Evolutionary conservation across 805 yeast species (phyloP).

Genomic region (Clavispora santaluciae): DNA sequence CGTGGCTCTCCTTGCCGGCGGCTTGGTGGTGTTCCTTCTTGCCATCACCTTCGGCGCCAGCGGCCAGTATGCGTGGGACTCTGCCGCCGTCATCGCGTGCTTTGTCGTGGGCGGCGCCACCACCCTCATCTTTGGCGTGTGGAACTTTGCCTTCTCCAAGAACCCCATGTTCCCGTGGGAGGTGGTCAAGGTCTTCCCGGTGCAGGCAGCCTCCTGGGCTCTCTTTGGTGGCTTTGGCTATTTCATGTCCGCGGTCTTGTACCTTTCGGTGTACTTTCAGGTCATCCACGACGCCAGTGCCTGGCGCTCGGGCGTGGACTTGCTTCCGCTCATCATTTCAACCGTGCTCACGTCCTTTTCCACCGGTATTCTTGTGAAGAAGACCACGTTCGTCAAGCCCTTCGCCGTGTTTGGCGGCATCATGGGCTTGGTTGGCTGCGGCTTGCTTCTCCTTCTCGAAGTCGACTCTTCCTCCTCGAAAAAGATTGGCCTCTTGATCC

Average conservation of each 20-base stretch:
- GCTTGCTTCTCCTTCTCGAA: constrained; percentile 38
- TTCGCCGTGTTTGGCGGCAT: constrained; percentile 31
- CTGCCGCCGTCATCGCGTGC: constrained; percentile 21
- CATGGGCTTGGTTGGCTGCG: constrained; percentile 40
- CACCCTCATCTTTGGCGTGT: constrained; percentile 13
- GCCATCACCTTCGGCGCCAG: constrained; percentile 22
- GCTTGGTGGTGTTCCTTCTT: constrained; percentile 20
- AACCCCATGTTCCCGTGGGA: constrained; percentile 17
- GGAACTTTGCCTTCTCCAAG: constrained; percentile 16
- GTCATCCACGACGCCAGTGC: constrained; percentile 38
- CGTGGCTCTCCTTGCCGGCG: constrained; percentile 15
- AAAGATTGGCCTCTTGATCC: constrained; percentile 43
- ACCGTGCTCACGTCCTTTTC: constrained; percentile 32
- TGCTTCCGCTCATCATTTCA: constrained; percentile 40
- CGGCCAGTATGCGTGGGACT: constrained; percentile 17
- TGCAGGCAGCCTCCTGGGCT: constrained; percentile 12
- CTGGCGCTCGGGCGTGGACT: constrained; percentile 41
- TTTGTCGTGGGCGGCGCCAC: constrained; percentile 20
- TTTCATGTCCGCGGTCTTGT: constrained; percentile 20
- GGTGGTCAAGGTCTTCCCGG: constrained; percentile 11
- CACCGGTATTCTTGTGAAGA: constrained; percentile 36
- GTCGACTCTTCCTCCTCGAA: constrained; percentile 30
- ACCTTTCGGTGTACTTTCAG: constrained; percentile 46
- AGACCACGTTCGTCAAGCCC: constrained; percentile 39
- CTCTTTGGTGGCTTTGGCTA: constrained; percentile 15